Conservation (phyloP, 2,329 filamentous ascomycete species). For the Seiridium unicorne region DNA sequence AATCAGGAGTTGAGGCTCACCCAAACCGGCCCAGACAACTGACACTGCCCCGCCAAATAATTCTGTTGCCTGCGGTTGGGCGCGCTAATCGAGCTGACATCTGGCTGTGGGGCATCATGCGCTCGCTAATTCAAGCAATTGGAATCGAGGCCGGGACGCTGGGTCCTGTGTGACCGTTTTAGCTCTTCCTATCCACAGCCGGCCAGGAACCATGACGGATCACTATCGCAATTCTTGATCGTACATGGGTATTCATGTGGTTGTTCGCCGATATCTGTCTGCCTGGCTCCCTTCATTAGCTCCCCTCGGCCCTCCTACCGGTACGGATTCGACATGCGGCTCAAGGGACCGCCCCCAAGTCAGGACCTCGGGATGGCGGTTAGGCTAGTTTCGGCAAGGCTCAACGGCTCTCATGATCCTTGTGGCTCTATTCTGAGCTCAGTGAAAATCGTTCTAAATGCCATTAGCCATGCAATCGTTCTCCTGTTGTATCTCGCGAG, state of each 20-base stretch:
- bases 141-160: background rate
- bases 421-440: no score
- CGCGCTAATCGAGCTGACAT: background rate
- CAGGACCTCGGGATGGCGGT: no score
- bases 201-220: background rate
- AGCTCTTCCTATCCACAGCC: background rate
- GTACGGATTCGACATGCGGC: no score
- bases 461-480: no score
- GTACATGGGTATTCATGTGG: background rate
- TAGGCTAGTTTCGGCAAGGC: no score
- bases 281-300: background rate
- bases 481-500: no score
- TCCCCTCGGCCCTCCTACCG: background rate
- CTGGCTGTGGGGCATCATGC: background rate
- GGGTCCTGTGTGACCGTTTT: background rate
- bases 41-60: background rate
- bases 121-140: background rate
- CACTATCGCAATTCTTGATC: background rate
- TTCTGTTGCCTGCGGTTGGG: background rate
- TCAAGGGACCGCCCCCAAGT: no score
- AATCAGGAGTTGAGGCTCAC: background rate
- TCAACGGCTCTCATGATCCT: no score
- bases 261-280: background rate
- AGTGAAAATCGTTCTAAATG: no score
- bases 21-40: background rate